A percentile compares a stretch with the other conserved stretches of the same genome.
Conservation (phyloP, 805 yeast genomes). For the Candida mattraensis region DNA sequence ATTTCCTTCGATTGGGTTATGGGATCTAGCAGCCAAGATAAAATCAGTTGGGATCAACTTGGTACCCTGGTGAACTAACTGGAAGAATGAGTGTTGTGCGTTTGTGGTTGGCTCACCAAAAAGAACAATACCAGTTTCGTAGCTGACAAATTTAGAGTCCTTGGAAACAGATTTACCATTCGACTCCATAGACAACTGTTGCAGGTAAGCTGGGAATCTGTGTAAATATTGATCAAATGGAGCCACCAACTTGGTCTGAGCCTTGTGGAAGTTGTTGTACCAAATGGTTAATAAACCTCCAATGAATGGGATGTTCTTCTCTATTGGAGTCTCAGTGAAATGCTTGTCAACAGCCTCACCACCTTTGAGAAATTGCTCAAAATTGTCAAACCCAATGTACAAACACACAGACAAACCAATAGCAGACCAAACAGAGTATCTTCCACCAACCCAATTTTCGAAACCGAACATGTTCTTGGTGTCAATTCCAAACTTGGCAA, state of each 20-base stretch:
- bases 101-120: slow-evolving; percentile 99
- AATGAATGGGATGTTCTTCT: slow-evolving; percentile 85
- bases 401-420: slow-evolving; percentile 95
- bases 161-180: slow-evolving; percentile 98
- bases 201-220: slow-evolving; percentile 99
- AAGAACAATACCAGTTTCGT: slow-evolving; percentile 92
- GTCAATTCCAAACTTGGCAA: slow-evolving; percentile 94
- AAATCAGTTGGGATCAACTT: slow-evolving; percentile 96
- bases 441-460: slow-evolving; percentile 99
- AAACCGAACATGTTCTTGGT: slow-evolving; percentile 98
- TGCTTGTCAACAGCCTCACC: slow-evolving; percentile 97
- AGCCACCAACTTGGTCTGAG: slow-evolving; percentile 97
- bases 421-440: slow-evolving; percentile 99
- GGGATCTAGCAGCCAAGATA: slow-evolving; percentile 95
- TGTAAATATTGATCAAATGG: slow-evolving; percentile 99
- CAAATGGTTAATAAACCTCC: slow-evolving; percentile 95
- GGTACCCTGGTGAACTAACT: slow-evolving; percentile 98
- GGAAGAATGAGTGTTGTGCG: slow-evolving; percentile 99
- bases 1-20: slow-evolving; percentile 93
- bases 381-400: slow-evolving; percentile 94
- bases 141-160: slow-evolving; percentile 85
- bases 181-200: slow-evolving; percentile 98
- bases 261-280: slow-evolving; percentile 98
- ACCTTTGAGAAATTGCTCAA: slow-evolving; percentile 89
- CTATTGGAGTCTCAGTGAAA: slow-evolving; percentile 79